Evolutionary conservation across 371 early-diverging fungal genomes (phyloP).

Genomic region (Circinella minor): DNA sequence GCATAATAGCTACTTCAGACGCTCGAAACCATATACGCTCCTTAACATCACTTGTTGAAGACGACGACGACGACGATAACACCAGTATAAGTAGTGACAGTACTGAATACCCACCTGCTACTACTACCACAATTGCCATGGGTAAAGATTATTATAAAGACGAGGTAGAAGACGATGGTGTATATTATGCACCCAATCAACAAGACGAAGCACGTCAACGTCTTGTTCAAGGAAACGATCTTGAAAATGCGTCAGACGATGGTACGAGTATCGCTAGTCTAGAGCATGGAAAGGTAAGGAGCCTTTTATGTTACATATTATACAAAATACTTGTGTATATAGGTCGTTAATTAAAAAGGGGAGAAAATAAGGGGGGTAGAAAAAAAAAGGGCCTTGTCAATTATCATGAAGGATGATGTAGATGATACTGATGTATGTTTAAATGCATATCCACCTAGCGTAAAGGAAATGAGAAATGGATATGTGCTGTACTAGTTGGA

Average conservation of each 20-base stretch:
- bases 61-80: conserved; percentile 26
- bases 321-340: too few species aligned
- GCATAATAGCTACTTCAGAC: conserved; percentile 33
- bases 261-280: conserved; percentile 3
- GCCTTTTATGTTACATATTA: not conserved
- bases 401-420: too few species aligned
- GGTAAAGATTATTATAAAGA: conserved; percentile 17
- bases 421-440: too few species aligned
- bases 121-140: conserved; percentile 8
- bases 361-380: too few species aligned
- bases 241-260: conserved; percentile 15
- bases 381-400: too few species aligned
- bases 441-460: not conserved
- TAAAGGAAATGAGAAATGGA: conserved; percentile 21
- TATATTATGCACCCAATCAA: conserved; percentile 14
- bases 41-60: conserved; percentile 20
- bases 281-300: conserved; percentile 15
- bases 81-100: conserved; percentile 17
- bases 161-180: not conserved
- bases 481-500: conserved; percentile 18
- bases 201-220: conserved; percentile 21
- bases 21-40: conserved; percentile 29
- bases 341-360: too few species aligned
- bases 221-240: conserved; percentile 16
- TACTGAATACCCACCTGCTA: conserved; percentile 20